phyloP scores from a whole-genome alignment of 176 grass and related monocot genomes.

The Eleusine coracana region DNA sequence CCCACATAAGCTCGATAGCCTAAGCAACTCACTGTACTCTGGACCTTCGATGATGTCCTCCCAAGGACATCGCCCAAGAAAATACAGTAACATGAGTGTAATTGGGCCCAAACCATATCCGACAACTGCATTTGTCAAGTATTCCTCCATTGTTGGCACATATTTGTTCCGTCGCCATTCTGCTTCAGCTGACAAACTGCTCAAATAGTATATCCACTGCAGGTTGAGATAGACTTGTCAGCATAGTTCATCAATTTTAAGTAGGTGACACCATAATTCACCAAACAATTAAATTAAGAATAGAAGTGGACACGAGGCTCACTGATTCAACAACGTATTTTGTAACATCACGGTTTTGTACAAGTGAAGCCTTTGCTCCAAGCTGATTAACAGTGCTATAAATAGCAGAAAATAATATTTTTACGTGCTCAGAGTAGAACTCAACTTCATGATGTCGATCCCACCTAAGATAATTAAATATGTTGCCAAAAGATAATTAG shows the following conservation, averaged over 20 bases:
- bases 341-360: slow-evolving; percentile 57
- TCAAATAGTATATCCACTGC: slow-evolving; percentile 64
- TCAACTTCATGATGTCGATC: slow-evolving; percentile 50
- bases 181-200: slow-evolving; percentile 59
- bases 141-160: slow-evolving; percentile 61
- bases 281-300: too few species aligned
- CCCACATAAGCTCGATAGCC: slow-evolving; percentile 57
- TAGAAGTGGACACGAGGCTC: slow-evolving; percentile 9
- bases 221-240: background rate
- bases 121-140: slow-evolving; percentile 55
- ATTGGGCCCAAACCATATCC: slow-evolving; percentile 66
- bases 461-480: slow-evolving; percentile 49
- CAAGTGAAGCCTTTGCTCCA: slow-evolving; percentile 55
- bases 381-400: slow-evolving; percentile 63
- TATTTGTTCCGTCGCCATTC: slow-evolving; percentile 51
- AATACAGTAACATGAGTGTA: slow-evolving; percentile 62
- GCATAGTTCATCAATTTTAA: too few species aligned
- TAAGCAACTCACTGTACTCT: slow-evolving; percentile 53
- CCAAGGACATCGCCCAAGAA: slow-evolving; percentile 48
- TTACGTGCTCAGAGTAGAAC: slow-evolving; percentile 64
- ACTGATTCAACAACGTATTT: slow-evolving; percentile 61
- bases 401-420: slow-evolving; percentile 67
- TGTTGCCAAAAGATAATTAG: too few species aligned
- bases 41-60: slow-evolving; percentile 35
- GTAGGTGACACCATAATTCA: too few species aligned